Evolutionary conservation across 176 grass and related monocot species (phyloP).

Genomic region (Eremochloa ophiuroides): DNA sequence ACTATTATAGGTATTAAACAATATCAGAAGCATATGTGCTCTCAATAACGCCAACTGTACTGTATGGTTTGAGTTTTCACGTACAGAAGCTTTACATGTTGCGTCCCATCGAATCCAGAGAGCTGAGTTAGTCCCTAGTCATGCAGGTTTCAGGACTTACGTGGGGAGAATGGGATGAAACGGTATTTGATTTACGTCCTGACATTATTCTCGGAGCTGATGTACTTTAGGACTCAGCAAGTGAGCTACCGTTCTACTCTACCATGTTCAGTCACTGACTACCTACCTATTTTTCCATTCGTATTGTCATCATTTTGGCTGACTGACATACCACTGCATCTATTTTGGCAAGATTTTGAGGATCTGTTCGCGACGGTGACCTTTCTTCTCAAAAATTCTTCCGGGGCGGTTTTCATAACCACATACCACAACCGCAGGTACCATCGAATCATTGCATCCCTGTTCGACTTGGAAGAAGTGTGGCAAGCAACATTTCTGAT

Average conservation of each 20-base stretch:
- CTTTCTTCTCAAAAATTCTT: slow-evolving; percentile 61
- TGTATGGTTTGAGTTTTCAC: slow-evolving; percentile 36
- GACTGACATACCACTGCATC: neutral
- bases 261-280: neutral
- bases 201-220: slow-evolving; percentile 80
- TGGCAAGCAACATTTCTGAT: neutral
- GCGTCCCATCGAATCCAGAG: neutral
- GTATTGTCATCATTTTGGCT: neutral
- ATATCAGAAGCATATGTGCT: slow-evolving; percentile 57
- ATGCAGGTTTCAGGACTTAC: slow-evolving; percentile 72
- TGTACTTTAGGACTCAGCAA: slow-evolving; percentile 71
- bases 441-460: neutral
- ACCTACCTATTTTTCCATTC: neutral
- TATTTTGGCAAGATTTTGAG: slow-evolving; percentile 63
- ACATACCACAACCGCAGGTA: slow-evolving; percentile 87
- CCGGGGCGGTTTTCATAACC: slow-evolving; percentile 61
- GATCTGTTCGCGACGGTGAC: slow-evolving; percentile 60
- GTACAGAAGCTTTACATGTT: neutral
- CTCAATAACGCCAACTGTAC: slow-evolving; percentile 59
- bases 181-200: slow-evolving; percentile 64
- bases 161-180: slow-evolving; percentile 75
- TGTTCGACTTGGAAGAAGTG: neutral
- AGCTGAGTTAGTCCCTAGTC: neutral
- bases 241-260: slow-evolving; percentile 32
- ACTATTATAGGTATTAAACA: slow-evolving; percentile 71